phyloP scores from a whole-genome alignment of 2,329 filamentous ascomycete genomes.

The Nothophoma quercina region DNA sequence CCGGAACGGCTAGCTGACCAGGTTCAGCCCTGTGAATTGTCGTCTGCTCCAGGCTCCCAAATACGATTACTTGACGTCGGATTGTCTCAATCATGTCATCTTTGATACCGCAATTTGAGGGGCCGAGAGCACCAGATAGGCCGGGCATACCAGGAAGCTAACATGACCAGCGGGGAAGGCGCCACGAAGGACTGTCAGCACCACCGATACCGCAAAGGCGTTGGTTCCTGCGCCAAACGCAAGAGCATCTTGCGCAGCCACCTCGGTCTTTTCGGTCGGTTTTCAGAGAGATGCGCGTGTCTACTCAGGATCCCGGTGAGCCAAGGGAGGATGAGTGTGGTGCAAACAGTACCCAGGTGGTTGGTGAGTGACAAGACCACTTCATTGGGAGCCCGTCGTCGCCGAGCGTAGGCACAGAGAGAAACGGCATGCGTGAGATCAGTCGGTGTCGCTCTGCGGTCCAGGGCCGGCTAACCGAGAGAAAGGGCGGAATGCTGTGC shows the following conservation, averaged over 20 bases:
- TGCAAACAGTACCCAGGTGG: constrained; percentile 7
- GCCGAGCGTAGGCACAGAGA: constrained; percentile 4
- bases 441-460: not conserved
- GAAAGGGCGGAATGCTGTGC: constrained; percentile 23
- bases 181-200: not conserved
- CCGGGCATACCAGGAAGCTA: not conserved
- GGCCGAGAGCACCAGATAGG: constrained; percentile 10
- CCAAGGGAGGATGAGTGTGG: constrained; percentile 4
- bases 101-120: constrained; percentile 7
- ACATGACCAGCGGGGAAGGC: not conserved
- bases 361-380: constrained; percentile 3
- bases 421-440: constrained; percentile 7
- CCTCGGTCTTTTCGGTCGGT: not conserved
- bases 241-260: not conserved
- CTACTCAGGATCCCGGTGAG: not conserved
- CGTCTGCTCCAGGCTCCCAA: not conserved
- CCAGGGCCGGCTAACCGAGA: constrained; percentile 6
- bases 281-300: not conserved
- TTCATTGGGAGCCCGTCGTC: constrained; percentile 4
- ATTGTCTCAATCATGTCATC: not conserved
- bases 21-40: constrained; percentile 6
- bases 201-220: constrained; percentile 2
- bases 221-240: constrained; percentile 4
- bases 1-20: constrained; percentile 1
- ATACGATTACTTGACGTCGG: not conserved